Conservation (phyloP, 345 rosid genomes). For the Carallia brachiata region DNA sequence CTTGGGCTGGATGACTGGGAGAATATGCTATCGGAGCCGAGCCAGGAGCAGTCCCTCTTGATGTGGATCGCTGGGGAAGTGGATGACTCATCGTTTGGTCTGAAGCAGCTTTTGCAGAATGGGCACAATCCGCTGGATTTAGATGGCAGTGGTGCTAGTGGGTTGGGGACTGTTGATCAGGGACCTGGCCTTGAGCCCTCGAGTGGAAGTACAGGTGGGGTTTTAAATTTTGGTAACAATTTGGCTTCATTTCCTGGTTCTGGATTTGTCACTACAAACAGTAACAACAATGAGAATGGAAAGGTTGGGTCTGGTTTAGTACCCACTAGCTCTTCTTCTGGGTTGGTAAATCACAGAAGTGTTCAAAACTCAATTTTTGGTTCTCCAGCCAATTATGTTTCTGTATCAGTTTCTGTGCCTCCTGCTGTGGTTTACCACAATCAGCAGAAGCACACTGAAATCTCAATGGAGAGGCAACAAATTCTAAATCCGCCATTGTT, state of each 20-base stretch:
- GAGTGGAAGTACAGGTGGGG: conserved; percentile 19
- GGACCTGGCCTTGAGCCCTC: conserved; percentile 28
- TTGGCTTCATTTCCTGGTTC: conserved; percentile 30
- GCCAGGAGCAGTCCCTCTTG: conserved; percentile 46
- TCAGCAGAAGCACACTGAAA: conserved; percentile 32
- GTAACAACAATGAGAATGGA: conserved; percentile 29
- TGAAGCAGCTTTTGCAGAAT: conserved; percentile 35
- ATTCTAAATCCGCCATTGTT: conserved; percentile 29
- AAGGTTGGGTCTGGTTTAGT: conserved; percentile 24
- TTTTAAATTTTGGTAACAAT: conserved; percentile 25
- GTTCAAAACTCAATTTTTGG: conserved; percentile 29
- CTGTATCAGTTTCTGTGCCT: conserved; percentile 25
- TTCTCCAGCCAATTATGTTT: conserved; percentile 20
- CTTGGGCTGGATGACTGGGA: conserved; percentile 56
- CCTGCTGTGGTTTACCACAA: conserved; percentile 27
- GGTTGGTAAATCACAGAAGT: conserved; percentile 20
- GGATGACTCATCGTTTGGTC: conserved; percentile 44
- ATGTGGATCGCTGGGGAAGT: conserved; percentile 51
- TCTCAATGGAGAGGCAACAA: conserved; percentile 37
- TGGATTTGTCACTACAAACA: conserved; percentile 20
- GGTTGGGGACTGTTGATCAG: conserved; percentile 39
- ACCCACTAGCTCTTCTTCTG: conserved; percentile 24
- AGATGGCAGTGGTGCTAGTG: conserved; percentile 35
- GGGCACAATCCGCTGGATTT: conserved; percentile 35
- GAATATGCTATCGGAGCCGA: conserved; percentile 41